Base-by-base conservation (phyloP, 2,329 filamentous ascomycete species). In the Aspergillus glaucus region DNA sequence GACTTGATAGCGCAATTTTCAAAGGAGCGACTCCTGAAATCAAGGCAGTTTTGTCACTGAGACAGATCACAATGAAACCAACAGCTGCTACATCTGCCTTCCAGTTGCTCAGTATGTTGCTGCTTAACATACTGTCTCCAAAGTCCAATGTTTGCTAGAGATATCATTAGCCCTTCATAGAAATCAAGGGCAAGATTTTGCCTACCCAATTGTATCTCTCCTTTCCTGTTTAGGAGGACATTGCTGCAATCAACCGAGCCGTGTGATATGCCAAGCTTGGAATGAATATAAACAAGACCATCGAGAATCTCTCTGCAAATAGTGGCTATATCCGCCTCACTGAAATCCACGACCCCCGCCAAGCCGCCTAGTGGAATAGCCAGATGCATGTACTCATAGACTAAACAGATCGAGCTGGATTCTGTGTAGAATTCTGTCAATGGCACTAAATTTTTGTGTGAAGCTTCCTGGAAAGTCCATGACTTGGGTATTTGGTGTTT, bases 201-300 rank as follows among this genome's bases (percentile, higher is more conserved):
- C 28, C 14, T 53, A 55, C 53, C 45, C n/a, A 55, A 22, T 43
- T 55, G 51, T 10, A 55, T 34, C n/a, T 51, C 39, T 6, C 53
- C 50, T 30, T 48, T 5, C 14, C n/a, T 49, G 17, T 48, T 53
- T 7, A 55, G 21, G 9, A 55, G 22, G 19, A 55, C 43, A 34
- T 55, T 55, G 32, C 32, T 34, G 32, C 32, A n/a, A 10, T 34
- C 32, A 34, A 34, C 32, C 9, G 32, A 34, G 12, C 53, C 32
- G 22, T 55, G 37, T 12, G 24, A 36, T 28, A 46, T 48, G 24
- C 44, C 48, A 10, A 55, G n/a, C 10, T 24, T 43, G 3, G 22
- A 39, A 28, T 53, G 45, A 15, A 55, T 44, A 45, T 15, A 53
- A 8, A 26, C 17, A 7, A 55, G 43, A 7, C 46, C 50, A 21